Evolutionary conservation across 179 eudicot genomes (phyloP), one percentile per base, ranked within the genome.

Genomic region (Heliamphora pulchella): DNA sequence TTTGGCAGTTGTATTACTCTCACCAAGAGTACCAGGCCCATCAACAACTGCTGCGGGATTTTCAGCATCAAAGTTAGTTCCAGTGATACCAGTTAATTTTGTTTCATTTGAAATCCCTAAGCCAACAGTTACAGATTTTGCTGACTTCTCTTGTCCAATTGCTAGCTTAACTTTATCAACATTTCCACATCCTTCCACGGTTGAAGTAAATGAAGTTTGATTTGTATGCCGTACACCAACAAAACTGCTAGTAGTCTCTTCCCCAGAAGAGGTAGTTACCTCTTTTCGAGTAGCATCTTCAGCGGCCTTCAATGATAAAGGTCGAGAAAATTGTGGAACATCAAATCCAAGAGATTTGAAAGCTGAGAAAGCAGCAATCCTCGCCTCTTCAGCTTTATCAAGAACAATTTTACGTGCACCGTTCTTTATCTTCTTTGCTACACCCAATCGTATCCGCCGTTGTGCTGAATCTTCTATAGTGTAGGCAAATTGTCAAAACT

Each of bases 351-450:
- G 99, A 65, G 99, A 92, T 86, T 88, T 93, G 81, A 94, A 94
- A 71, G 98, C 99, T 57, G 99, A 91, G 87, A 92, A 92, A 59
- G 98, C 99, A 80, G 91, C 94, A 84, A 86, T 82, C 82, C 98
- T 87, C 51, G 99, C 99, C 88, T 96, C 99, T 86, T 96, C 99
- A 86, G 99, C 99, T 90, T 94, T 96, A 43, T 91, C 99, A 71
- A 96, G 90, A 77, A 96, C 96, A 78, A 96, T 92, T 89, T 89
- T 96, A 22, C 99, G 88, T 46, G 99, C 98, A 80, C 91, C 98
- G 81, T 96, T 92, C 87, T 92, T 94, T 78, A 96, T 94, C 86
- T 96, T 96, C 89, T 96, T 96, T 15, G 94, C 97, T 76, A 92
- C 84, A 83, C 99, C 98, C 82, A 94, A 64, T 58, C 90, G 98